These are phyloP conservation scores for Hyphodiscus hymeniophilus DNA, from an alignment of 495 filamentous ascomycete genomes.

Conservation along the genomic window DNA sequence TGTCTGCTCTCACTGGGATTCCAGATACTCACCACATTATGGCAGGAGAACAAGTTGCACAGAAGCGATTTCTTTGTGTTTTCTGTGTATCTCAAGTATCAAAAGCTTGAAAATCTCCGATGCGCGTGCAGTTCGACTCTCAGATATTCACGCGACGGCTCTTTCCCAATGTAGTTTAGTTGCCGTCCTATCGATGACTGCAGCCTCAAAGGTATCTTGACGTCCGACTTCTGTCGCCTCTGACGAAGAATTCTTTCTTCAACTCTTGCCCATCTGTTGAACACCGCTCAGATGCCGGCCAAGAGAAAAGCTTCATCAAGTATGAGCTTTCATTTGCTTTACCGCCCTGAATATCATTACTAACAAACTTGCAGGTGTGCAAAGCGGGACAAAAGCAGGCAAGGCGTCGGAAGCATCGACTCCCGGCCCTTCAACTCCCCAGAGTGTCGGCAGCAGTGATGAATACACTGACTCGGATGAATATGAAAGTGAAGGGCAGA, in stretches of 20 bases:
- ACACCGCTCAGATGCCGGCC: conserved; percentile 48
- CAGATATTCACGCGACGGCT: not conserved
- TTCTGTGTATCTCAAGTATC: too few relatives aligned
- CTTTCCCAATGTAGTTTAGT: too few relatives aligned
- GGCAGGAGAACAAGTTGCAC: too few relatives aligned
- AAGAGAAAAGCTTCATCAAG: conserved; percentile 70
- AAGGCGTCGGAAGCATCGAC: conserved; percentile 58
- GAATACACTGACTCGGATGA: conserved; percentile 58
- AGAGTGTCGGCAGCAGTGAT: conserved; percentile 56
- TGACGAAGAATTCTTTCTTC: not conserved
- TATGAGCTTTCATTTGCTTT: conserved; percentile 23
- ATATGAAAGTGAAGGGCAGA: conserved; percentile 41
- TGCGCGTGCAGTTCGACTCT: too few relatives aligned
- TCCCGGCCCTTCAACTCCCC: conserved; percentile 56
- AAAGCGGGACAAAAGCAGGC: conserved; percentile 42
- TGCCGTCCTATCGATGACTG: too few relatives aligned
- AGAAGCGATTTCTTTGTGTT: too few relatives aligned
- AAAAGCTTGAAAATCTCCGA: too few relatives aligned
- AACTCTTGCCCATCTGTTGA: conserved; percentile 8
- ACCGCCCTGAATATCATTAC: conserved; percentile 27
- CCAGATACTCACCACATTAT: conserved; percentile 1
- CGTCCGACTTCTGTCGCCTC: conserved; percentile 5
- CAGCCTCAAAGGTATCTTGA: conserved; percentile 1
- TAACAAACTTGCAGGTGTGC: conserved; percentile 35
- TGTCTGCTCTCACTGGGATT: too few relatives aligned